A percentile compares a stretch with the other conserved stretches of the same genome.
Conservation (phyloP, 2,329 filamentous ascomycete genomes). For the Zarea fungicola region DNA sequence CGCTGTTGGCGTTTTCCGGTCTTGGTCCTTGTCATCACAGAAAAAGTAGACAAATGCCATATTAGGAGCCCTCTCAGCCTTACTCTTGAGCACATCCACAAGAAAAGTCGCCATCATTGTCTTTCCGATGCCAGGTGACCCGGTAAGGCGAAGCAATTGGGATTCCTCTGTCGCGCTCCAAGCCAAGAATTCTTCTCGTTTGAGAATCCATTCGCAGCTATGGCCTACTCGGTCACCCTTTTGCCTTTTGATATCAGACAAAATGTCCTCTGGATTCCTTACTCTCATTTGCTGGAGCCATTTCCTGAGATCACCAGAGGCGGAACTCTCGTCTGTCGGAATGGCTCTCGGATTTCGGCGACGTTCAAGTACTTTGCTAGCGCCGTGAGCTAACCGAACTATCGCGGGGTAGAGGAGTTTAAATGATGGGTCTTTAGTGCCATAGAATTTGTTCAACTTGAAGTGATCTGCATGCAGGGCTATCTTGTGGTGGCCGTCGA, state of each 20-base stretch:
- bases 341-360: neutral
- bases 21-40: constrained; percentile 12
- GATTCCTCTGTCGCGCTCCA: neutral
- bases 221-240: constrained; percentile 11
- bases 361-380: neutral
- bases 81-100: constrained; percentile 6
- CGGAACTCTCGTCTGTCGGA: neutral
- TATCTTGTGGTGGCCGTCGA: constrained; percentile 13
- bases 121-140: constrained; percentile 15
- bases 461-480: constrained; percentile 13
- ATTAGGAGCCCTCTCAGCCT: constrained; percentile 5
- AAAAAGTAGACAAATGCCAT: constrained; percentile 13
- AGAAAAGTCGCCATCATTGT: constrained; percentile 15
- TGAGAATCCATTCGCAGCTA: constrained; percentile 15
- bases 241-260: constrained; percentile 6
- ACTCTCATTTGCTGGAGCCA: constrained; percentile 2
- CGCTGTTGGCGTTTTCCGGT: constrained; percentile 6
- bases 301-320: neutral
- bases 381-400: neutral
- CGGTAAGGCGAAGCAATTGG: constrained; percentile 12
- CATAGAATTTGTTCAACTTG: constrained; percentile 15
- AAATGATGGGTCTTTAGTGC: constrained; percentile 11
- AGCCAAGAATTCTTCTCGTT: constrained; percentile 11
- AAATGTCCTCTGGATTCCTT: constrained; percentile 7
- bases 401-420: constrained; percentile 14